Conservation (phyloP, 495 filamentous ascomycete species). For the Penicillium ucsense region DNA sequence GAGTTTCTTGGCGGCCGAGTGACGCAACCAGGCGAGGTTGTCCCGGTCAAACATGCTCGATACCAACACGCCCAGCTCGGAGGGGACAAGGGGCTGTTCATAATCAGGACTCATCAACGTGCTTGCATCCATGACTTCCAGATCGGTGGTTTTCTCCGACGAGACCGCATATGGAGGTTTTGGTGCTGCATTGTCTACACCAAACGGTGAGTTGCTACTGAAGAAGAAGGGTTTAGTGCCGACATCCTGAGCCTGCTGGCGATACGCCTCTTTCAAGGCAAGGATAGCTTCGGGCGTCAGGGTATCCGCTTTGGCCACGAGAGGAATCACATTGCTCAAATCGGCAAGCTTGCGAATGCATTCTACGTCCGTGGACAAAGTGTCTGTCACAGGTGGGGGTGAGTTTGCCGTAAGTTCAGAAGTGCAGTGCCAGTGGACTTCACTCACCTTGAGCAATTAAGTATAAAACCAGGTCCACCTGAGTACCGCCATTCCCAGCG, state of each 20-base stretch:
- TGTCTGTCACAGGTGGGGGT: slow-evolving; percentile 32
- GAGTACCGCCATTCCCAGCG: slow-evolving; percentile 76
- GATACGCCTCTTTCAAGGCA: slow-evolving; percentile 45
- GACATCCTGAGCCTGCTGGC: slow-evolving; percentile 46
- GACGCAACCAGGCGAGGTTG: slow-evolving; percentile 76
- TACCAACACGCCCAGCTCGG: slow-evolving; percentile 66
- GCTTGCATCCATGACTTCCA: slow-evolving; percentile 90
- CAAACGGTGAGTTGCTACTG: slow-evolving; percentile 19
- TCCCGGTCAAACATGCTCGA: slow-evolving; percentile 67
- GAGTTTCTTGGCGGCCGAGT: slow-evolving; percentile 80
- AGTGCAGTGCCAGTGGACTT: slow-evolving; percentile 1
- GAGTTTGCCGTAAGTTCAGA: background rate
- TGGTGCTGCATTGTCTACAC: slow-evolving; percentile 12
- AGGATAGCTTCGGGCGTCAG: slow-evolving; percentile 50
- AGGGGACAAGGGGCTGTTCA: slow-evolving; percentile 68
- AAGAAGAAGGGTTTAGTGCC: slow-evolving; percentile 65
- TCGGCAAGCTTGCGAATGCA: slow-evolving; percentile 63
- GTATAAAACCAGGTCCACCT: slow-evolving; percentile 85
- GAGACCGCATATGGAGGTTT: slow-evolving; percentile 68
- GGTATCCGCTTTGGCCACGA: slow-evolving; percentile 71
- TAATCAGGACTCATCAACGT: slow-evolving; percentile 93
- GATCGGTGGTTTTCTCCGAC: slow-evolving; percentile 62
- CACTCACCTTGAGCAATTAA: slow-evolving; percentile 57
- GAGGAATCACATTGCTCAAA: slow-evolving; percentile 80
- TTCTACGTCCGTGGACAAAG: slow-evolving; percentile 64